Percentiles rank a stretch among this genome's conserved stretches.
These are phyloP conservation scores for Hondaea fermentalgiana DNA, from an alignment of 108 stramenopile species.

Conservation along the genomic window DNA sequence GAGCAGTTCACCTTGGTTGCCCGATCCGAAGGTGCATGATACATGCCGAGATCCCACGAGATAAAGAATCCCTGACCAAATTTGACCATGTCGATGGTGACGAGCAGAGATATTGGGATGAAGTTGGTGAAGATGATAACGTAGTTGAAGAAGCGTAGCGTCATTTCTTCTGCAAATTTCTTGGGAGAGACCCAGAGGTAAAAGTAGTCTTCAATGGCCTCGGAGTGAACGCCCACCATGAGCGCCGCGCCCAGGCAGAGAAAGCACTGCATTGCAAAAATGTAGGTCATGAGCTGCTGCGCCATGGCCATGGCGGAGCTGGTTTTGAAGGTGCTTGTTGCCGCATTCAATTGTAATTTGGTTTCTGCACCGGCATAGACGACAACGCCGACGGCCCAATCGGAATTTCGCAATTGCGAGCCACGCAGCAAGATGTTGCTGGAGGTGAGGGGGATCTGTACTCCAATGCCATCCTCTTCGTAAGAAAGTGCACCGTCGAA, in stretches of 20 bases:
- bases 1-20: slow-evolving; percentile 11
- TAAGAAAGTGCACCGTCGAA: slow-evolving; percentile 28
- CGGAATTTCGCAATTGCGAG: slow-evolving; percentile 82
- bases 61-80: slow-evolving; percentile 21
- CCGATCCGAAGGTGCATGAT: neutral
- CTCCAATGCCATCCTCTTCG: neutral
- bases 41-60: slow-evolving; percentile 27
- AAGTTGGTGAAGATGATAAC: slow-evolving; percentile 53
- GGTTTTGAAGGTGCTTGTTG: neutral
- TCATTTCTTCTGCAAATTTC: neutral
- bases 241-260: neutral
- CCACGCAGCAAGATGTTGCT: slow-evolving; percentile 80
- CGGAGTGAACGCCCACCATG: neutral
- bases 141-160: slow-evolving; percentile 55
- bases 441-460: neutral
- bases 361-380: slow-evolving; percentile 90
- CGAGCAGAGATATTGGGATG: slow-evolving; percentile 36
- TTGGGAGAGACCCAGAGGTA: neutral
- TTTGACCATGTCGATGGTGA: slow-evolving; percentile 29
- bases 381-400: slow-evolving; percentile 87
- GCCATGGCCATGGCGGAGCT: neutral
- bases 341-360: slow-evolving; percentile 49
- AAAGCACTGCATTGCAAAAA: neutral
- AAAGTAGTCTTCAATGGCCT: neutral
- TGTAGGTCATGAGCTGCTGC: neutral